phyloP scores from a whole-genome alignment of 2,329 filamentous ascomycete species.

The Microsporum ferrugineum region DNA sequence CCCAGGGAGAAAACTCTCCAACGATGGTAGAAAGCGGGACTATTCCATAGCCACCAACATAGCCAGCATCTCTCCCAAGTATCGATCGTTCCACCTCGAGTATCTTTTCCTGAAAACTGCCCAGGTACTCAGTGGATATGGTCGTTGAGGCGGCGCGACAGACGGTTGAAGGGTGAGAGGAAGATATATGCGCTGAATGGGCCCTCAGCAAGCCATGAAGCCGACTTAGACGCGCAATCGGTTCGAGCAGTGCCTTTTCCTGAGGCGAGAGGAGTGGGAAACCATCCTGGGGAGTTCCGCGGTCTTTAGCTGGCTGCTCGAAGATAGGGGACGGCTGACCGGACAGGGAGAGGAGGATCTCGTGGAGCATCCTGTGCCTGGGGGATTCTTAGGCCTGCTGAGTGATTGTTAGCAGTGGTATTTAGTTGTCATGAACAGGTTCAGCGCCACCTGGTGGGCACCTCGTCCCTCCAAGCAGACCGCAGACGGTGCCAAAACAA shows the following conservation, averaged over 20 bases:
- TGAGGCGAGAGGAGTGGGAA: constrained; percentile 55
- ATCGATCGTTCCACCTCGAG: constrained; percentile 73
- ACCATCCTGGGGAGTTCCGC: constrained; percentile 40
- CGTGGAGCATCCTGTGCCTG: constrained; percentile 69
- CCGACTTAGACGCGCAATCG: constrained; percentile 64
- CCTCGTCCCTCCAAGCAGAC: constrained; percentile 18
- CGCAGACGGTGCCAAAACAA: constrained; percentile 32
- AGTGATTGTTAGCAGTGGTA: not conserved
- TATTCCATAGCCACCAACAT: constrained; percentile 85
- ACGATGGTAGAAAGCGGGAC: constrained; percentile 81
- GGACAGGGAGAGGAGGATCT: constrained; percentile 91
- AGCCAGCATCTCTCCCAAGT: constrained; percentile 59
- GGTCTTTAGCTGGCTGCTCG: constrained; percentile 40
- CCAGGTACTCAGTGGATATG: constrained; percentile 62
- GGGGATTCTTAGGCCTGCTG: not conserved
- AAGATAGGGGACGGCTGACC: constrained; percentile 87
- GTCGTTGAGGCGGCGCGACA: constrained; percentile 78
- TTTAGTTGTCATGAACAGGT: not conserved
- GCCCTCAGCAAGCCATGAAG: constrained; percentile 62
- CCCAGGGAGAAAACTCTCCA: constrained; percentile 78
- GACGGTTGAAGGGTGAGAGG: constrained; percentile 64
- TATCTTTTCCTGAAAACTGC: constrained; percentile 70
- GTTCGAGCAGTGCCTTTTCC: constrained; percentile 69
- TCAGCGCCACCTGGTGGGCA: constrained; percentile 18
- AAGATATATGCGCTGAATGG: constrained; percentile 55